phyloP scores from a whole-genome alignment of 192 early-diverging fungal genomes.

The Pilaira anomala region DNA sequence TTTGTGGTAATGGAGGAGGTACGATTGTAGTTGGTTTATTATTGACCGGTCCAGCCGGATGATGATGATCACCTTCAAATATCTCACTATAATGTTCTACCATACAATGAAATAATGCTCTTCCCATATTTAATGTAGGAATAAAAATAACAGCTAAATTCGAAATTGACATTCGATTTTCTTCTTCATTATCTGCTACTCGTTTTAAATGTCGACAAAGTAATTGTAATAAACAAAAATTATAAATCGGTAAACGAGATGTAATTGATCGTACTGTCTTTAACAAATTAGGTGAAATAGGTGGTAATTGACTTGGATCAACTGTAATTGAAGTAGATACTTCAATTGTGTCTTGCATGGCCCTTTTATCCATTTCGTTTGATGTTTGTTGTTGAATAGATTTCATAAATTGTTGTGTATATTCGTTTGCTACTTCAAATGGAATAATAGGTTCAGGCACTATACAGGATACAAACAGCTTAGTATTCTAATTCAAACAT shows the following conservation, averaged over 20 bases:
- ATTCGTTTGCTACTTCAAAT: constrained; percentile 40
- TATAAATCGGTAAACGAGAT: constrained; percentile 43
- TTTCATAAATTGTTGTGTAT: constrained; percentile 34
- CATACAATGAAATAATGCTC: constrained; percentile 51
- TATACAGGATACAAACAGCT: constrained; percentile 11
- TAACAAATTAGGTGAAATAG: constrained; percentile 27
- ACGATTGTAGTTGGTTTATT: background rate
- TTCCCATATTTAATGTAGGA: constrained; percentile 54
- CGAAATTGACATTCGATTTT: constrained; percentile 58
- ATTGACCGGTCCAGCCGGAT: constrained; percentile 16
- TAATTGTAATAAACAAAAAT: constrained; percentile 48
- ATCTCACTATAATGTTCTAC: constrained; percentile 39
- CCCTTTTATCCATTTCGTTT: constrained; percentile 17
- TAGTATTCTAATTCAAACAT: background rate
- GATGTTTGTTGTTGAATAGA: constrained; percentile 27
- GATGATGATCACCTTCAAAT: background rate
- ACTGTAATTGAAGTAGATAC: background rate
- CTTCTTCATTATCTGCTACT: constrained; percentile 41
- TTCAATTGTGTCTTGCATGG: background rate
- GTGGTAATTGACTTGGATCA: constrained; percentile 13
- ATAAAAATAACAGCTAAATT: constrained; percentile 62
- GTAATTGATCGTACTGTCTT: constrained; percentile 36
- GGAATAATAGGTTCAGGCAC: constrained; percentile 54
- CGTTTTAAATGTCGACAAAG: constrained; percentile 53
- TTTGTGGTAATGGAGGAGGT: constrained; percentile 22